These are phyloP conservation scores for Babesia microti DNA, from an alignment of 169 alveolate species.

Conservation along the genomic window DNA sequence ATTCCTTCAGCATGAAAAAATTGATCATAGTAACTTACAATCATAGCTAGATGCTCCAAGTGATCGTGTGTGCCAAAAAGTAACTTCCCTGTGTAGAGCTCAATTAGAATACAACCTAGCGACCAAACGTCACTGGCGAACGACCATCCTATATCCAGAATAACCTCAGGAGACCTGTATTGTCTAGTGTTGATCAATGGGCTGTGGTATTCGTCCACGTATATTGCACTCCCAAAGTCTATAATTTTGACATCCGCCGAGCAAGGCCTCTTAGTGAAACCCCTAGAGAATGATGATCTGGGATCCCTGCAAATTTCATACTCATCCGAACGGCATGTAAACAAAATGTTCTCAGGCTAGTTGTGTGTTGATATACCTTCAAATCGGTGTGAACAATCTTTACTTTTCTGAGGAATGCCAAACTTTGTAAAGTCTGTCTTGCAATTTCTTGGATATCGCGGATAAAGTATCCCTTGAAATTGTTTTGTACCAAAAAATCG, in stretches of 20 bases:
- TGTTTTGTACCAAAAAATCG: constrained; percentile 83
- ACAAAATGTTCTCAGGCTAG: constrained; percentile 91
- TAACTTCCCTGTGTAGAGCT: constrained; percentile 84
- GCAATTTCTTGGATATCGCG: constrained; percentile 83
- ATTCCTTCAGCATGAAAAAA: background rate
- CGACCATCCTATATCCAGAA: constrained; percentile 85
- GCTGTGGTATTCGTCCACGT: constrained; percentile 87
- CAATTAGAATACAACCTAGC: constrained; percentile 87
- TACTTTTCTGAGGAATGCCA: constrained; percentile 79
- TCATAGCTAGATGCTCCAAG: constrained; percentile 88
- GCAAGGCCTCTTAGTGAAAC: constrained; percentile 62
- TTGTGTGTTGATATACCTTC: constrained; percentile 43
- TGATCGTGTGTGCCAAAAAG: constrained; percentile 87
- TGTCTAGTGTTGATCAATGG: constrained; percentile 94
- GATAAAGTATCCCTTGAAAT: constrained; percentile 83
- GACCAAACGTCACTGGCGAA: constrained; percentile 92
- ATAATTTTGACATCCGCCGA: constrained; percentile 81
- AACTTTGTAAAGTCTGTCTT: constrained; percentile 79
- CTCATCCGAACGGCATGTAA: constrained; percentile 53
- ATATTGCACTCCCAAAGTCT: constrained; percentile 98
- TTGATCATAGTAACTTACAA: constrained; percentile 49
- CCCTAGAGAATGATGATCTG: constrained; percentile 25
- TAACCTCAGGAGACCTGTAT: constrained; percentile 97
- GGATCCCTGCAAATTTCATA: too few relatives aligned
- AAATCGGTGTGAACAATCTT: constrained; percentile 95